phyloP scores from a whole-genome alignment of 1,284 basidiomycete species.

The Coniophora puteana region DNA sequence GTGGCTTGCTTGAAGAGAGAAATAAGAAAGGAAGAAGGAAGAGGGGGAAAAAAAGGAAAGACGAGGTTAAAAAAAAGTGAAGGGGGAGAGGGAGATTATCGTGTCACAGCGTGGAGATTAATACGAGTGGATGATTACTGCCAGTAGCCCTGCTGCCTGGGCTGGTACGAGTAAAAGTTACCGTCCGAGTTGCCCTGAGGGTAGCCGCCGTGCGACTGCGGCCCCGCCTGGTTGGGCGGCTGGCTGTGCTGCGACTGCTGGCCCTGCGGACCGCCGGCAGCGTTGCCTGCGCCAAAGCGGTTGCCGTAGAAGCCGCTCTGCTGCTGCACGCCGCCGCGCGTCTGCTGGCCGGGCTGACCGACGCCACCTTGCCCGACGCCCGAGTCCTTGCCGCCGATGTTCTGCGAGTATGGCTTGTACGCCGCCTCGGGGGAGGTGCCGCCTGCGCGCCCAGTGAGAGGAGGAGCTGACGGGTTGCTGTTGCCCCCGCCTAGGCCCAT shows the following conservation, averaged over 20 bases:
- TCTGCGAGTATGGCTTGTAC: slow-evolving; percentile 67
- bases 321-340: slow-evolving; percentile 43
- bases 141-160: slow-evolving; percentile 67
- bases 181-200: slow-evolving; percentile 59
- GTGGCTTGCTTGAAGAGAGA: slow-evolving; percentile 17
- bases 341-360: slow-evolving; percentile 43
- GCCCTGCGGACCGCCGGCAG: slow-evolving; percentile 36
- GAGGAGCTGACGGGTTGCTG: slow-evolving; percentile 40
- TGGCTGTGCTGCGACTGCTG: slow-evolving; percentile 41
- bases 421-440: slow-evolving; percentile 63
- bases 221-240: slow-evolving; percentile 44
- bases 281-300: slow-evolving; percentile 50
- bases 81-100: slow-evolving; percentile 3
- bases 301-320: slow-evolving; percentile 61
- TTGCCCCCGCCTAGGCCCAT: slow-evolving; percentile 59
- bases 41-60: slow-evolving; percentile 11
- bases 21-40: slow-evolving; percentile 17
- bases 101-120: too few species aligned
- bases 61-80: slow-evolving; percentile 5
- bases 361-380: slow-evolving; percentile 41
- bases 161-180: slow-evolving; percentile 66
- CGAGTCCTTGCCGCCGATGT: slow-evolving; percentile 53
- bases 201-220: slow-evolving; percentile 63
- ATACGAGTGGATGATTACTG: slow-evolving; percentile 51
- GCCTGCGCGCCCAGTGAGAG: slow-evolving; percentile 41